These are phyloP conservation scores for Naganishia friedmannii DNA, from an alignment of 768 basidiomycete species.

Conservation along the genomic window DNA sequence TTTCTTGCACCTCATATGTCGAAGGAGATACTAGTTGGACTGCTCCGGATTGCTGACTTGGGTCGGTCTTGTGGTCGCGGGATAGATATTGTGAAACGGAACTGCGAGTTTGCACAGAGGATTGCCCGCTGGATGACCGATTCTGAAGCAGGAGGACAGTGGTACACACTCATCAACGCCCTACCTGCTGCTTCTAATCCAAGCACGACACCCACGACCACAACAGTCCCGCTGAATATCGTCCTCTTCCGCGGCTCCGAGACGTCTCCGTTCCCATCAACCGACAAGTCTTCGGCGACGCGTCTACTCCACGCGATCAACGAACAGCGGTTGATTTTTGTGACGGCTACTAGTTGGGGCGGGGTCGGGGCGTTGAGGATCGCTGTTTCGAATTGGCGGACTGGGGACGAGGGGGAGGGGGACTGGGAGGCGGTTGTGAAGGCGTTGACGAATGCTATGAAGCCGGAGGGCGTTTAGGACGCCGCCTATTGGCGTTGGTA, in stretches of 20 bases:
- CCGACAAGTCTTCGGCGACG: conserved; percentile 28
- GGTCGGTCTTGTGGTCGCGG: not conserved
- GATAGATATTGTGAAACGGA: conserved; percentile 49
- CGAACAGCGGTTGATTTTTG: conserved; percentile 50
- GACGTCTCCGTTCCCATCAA: conserved; percentile 34
- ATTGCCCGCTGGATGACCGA: conserved; percentile 48
- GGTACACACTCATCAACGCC: conserved; percentile 45
- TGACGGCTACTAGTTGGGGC: conserved; percentile 52
- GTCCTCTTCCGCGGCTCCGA: conserved; percentile 50
- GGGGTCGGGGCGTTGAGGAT: conserved; percentile 52
- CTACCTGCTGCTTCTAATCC: conserved; percentile 13
- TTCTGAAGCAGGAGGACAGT: not conserved
- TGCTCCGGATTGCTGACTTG: not conserved
- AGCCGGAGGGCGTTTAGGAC: not conserved
- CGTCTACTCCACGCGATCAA: conserved; percentile 51
- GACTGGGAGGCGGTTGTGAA: conserved; percentile 42
- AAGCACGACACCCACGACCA: not conserved
- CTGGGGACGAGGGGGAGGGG: conserved; percentile 39
- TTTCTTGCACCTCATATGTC: too few species aligned
- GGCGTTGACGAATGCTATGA: conserved; percentile 17
- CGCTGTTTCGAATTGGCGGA: conserved; percentile 54
- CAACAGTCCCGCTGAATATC: conserved; percentile 51
- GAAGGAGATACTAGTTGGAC: too few species aligned
- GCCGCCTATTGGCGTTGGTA: too few species aligned
- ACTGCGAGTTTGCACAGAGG: conserved; percentile 52